These are phyloP conservation scores for Straminergon stramineum DNA, from an alignment of 225 moss, liverwort and hornwort species.

Conservation along the genomic window DNA sequence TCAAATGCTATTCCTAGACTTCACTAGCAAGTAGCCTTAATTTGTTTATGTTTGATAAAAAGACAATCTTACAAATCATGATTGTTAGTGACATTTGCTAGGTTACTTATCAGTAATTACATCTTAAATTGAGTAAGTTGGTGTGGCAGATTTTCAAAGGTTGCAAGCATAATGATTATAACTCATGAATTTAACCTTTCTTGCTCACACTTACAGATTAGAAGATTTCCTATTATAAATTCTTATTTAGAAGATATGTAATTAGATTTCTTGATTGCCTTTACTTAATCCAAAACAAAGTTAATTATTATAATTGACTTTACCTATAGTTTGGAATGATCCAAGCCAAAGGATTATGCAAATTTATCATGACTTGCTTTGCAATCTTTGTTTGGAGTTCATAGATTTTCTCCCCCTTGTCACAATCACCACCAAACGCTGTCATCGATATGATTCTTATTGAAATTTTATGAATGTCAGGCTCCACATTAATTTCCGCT, in stretches of 20 bases:
- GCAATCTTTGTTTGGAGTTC: background rate
- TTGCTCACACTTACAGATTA: background rate
- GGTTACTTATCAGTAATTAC: background rate
- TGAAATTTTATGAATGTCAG: background rate
- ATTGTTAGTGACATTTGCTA: background rate
- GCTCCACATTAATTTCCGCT: background rate
- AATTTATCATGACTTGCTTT: background rate
- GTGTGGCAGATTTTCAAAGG: background rate
- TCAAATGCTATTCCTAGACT: background rate
- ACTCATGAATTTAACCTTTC: background rate
- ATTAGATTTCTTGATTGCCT: background rate
- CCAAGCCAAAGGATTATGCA: background rate
- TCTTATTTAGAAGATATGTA: background rate
- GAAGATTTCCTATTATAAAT: background rate
- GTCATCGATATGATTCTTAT: background rate
- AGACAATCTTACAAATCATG: background rate
- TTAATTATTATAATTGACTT: background rate
- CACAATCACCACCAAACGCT: background rate
- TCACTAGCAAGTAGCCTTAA: background rate
- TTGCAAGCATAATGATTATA: background rate
- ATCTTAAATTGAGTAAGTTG: background rate
- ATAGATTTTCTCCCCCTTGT: background rate
- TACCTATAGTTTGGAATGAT: background rate
- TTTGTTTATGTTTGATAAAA: background rate
- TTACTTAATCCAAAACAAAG: background rate